phyloP scores from a whole-genome alignment of 257 asterid species.

The Apocynum venetum region DNA sequence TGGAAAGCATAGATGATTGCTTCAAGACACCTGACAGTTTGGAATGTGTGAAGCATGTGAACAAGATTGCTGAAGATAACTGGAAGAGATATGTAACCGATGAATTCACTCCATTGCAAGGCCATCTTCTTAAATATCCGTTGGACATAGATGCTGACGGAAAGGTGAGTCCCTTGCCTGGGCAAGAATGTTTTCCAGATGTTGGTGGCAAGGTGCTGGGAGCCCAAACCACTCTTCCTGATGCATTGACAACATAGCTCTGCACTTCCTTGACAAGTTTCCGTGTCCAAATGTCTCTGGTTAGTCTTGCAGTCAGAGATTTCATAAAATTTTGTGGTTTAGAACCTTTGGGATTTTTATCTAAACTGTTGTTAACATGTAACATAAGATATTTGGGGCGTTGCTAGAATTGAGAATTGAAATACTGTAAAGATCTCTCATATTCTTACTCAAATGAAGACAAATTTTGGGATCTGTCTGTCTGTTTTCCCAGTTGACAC shows the following conservation, averaged over 20 bases:
- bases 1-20: constrained; percentile 39
- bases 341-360: background rate
- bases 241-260: constrained; percentile 76
- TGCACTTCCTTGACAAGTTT: background rate
- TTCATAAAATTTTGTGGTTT: background rate
- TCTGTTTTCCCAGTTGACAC: background rate
- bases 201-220: constrained; percentile 76
- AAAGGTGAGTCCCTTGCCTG: constrained; percentile 52
- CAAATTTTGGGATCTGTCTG: background rate
- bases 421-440: background rate
- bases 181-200: constrained; percentile 62
- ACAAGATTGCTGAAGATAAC: constrained; percentile 56
- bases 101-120: constrained; percentile 48
- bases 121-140: constrained; percentile 75
- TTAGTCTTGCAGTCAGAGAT: background rate
- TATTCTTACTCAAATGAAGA: background rate
- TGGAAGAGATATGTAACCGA: constrained; percentile 55
- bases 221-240: constrained; percentile 69
- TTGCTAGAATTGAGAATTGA: background rate
- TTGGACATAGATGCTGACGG: constrained; percentile 42
- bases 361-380: background rate
- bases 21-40: constrained; percentile 47
- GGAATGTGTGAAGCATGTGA: constrained; percentile 48
- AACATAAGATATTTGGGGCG: background rate
- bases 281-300: background rate